phyloP scores from a whole-genome alignment of 2,329 filamentous ascomycete species.

The Ascochyta fabae region DNA sequence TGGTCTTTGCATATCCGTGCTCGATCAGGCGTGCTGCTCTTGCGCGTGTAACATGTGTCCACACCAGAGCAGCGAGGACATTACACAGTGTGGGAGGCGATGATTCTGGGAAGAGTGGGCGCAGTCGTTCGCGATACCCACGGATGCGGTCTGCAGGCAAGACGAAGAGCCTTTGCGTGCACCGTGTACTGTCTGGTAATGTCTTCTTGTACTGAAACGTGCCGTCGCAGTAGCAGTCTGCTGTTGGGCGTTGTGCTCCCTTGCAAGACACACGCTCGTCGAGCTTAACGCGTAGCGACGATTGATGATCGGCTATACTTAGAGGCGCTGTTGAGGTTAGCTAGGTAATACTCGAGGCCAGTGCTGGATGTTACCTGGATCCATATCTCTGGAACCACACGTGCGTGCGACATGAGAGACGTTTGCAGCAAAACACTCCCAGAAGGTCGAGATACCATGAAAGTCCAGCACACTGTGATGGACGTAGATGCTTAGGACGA shows the following conservation, averaged over 20 bases:
- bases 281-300: constrained; percentile 28
- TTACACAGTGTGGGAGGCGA: constrained; percentile 40
- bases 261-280: constrained; percentile 27
- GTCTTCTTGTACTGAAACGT: constrained; percentile 36
- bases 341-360: background rate
- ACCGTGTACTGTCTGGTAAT: constrained; percentile 31
- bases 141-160: constrained; percentile 37
- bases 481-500: constrained; percentile 44
- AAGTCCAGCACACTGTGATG: constrained; percentile 45
- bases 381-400: constrained; percentile 19
- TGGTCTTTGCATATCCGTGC: constrained; percentile 31
- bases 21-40: constrained; percentile 30
- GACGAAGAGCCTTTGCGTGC: constrained; percentile 38
- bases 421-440: constrained; percentile 32
- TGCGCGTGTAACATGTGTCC: constrained; percentile 46
- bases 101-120: constrained; percentile 23
- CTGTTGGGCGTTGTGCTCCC: constrained; percentile 15
- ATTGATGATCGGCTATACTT: constrained; percentile 33
- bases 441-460: constrained; percentile 39
- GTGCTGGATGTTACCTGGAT: constrained; percentile 17
- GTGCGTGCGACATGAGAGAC: constrained; percentile 30
- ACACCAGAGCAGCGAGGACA: constrained; percentile 42
- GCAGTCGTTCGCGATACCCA: constrained; percentile 34
- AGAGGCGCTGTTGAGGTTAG: constrained; percentile 27
- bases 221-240: constrained; percentile 40